Conservation (phyloP, 75 land plant genomes). For the Isoetes taiwanensis region DNA sequence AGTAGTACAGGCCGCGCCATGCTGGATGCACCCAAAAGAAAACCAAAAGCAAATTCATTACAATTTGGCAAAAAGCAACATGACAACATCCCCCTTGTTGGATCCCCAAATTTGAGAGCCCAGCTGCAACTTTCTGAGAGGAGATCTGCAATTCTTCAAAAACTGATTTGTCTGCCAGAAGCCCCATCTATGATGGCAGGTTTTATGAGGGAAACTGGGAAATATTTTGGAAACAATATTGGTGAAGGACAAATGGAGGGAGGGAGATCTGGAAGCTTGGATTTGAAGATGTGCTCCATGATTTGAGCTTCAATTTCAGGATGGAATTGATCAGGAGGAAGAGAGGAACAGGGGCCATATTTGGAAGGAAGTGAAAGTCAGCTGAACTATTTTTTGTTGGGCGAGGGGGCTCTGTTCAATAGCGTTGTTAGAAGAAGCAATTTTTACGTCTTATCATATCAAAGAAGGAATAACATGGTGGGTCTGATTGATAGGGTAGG, state of each 20-base stretch:
- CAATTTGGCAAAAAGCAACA: conserved; percentile 55
- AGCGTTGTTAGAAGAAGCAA: too few relatives aligned
- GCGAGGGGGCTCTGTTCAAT: too few relatives aligned
- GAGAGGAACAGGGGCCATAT: too few relatives aligned
- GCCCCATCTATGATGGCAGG: conserved; percentile 48
- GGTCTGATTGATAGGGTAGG: too few relatives aligned
- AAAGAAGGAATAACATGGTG: too few relatives aligned
- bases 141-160: conserved; percentile 35
- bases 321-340: too few relatives aligned
- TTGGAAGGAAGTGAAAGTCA: too few relatives aligned
- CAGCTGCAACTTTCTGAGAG: conserved; percentile 31
- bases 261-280: conserved; percentile 60
- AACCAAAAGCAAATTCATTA: conserved; percentile 40
- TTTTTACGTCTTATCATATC: too few relatives aligned
- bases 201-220: conserved; percentile 13
- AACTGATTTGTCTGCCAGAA: conserved; percentile 21
- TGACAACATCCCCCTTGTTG: conserved; percentile 49
- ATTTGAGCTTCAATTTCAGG: too few relatives aligned
- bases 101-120: conserved; percentile 33
- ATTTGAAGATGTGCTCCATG: conserved; percentile 36
- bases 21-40: conserved; percentile 43
- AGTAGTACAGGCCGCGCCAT: conserved; percentile 52
- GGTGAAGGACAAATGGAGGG: conserved; percentile 39
- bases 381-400: too few relatives aligned
- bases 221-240: conserved; percentile 46